Percentiles rank a stretch among this genome's conserved stretches.
Evolutionary conservation across 139 green algal species (phyloP).

Genomic region (Pedinophyceae sp.): DNA sequence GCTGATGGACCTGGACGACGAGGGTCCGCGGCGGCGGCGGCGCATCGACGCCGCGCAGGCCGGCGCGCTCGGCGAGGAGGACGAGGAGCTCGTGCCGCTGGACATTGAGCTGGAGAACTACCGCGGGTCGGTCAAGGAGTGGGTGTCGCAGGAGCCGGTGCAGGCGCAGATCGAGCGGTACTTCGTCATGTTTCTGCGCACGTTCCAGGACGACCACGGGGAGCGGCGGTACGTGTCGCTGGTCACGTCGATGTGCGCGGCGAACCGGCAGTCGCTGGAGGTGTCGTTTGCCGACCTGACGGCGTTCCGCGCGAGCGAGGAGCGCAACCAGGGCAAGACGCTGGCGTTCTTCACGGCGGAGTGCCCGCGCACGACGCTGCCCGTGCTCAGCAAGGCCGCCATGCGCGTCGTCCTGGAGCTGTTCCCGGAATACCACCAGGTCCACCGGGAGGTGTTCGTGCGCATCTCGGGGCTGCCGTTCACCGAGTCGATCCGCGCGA

Average conservation of each 20-base stretch:
- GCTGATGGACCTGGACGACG: constrained; percentile 23
- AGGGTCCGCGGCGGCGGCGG: constrained; percentile 21
- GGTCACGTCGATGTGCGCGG: constrained; percentile 13
- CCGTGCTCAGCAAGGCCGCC: constrained; percentile 46
- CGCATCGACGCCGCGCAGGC: constrained; percentile 27
- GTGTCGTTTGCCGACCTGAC: constrained; percentile 77
- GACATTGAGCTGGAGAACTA: constrained; percentile 36
- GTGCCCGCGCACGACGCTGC: constrained; percentile 54
- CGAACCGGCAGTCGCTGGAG: constrained; percentile 62
- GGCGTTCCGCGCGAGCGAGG: constrained; percentile 16
- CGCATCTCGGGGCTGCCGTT: constrained; percentile 72
- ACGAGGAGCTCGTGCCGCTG: constrained; percentile 11
- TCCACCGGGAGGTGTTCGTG: constrained; percentile 50
- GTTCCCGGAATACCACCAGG: constrained; percentile 18
- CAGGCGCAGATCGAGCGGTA: constrained; percentile 25
- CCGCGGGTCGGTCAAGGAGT: constrained; percentile 41
- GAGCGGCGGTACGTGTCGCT: not conserved
- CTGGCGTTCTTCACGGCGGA: constrained; percentile 75
- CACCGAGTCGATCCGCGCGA: constrained; percentile 77
- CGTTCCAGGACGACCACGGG: constrained; percentile 30
- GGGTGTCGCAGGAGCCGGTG: constrained; percentile 40
- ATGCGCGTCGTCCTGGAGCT: constrained; percentile 33
- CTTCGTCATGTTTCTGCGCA: constrained; percentile 51
- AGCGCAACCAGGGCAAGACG: no score
- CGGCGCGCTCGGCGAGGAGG: not conserved